These are phyloP conservation scores for Salvia miltiorrhiza DNA, from an alignment of 257 asterid species.

Conservation along the genomic window DNA sequence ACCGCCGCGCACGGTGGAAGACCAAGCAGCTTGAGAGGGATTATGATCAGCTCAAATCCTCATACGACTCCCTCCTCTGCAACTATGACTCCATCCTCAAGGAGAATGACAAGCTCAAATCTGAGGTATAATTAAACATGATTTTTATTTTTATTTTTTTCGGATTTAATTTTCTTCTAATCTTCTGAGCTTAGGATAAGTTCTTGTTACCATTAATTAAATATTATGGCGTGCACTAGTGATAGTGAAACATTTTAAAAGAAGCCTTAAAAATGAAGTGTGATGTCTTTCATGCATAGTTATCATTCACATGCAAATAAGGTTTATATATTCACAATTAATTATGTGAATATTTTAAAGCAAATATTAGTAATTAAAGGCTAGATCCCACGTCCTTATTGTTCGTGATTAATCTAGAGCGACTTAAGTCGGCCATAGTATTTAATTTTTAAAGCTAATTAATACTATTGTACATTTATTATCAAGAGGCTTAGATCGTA, in stretches of 20 bases:
- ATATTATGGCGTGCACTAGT: not conserved
- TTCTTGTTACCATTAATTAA: not conserved
- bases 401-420: not conserved
- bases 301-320: not conserved
- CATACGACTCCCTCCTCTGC: constrained; percentile 74
- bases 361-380: not conserved
- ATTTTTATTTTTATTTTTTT: too few species aligned
- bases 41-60: constrained; percentile 79
- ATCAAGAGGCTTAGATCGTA: not conserved
- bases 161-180: not conserved
- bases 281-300: too few species aligned
- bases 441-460: not conserved
- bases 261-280: too few species aligned
- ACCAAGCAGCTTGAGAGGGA: constrained; percentile 94
- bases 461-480: not conserved
- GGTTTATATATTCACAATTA: too few species aligned
- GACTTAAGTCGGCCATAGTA: not conserved
- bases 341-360: not conserved
- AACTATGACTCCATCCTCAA: constrained; percentile 65
- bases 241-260: not conserved
- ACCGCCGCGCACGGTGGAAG: constrained; percentile 99
- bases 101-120: constrained; percentile 83
- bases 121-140: constrained; percentile 59
- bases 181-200: not conserved
- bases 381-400: constrained; percentile 1